phyloP scores from a whole-genome alignment of 2,329 filamentous ascomycete species.

The Parastagonospora nodorum region DNA sequence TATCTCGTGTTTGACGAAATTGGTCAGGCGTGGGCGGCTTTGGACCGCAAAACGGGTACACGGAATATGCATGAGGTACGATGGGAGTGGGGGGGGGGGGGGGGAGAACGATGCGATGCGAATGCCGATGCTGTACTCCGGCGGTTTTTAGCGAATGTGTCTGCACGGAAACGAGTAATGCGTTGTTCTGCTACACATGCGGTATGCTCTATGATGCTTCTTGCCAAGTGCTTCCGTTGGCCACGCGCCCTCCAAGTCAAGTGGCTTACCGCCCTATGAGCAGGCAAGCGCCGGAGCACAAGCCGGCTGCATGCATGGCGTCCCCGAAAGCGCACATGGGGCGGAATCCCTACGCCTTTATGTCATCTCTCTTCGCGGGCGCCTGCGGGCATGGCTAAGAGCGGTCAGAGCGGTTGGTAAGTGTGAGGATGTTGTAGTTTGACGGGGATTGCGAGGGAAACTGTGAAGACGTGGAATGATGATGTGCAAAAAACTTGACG shows the following conservation, averaged over 20 bases:
- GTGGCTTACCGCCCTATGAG: not conserved
- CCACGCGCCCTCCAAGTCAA: not conserved
- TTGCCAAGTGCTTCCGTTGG: too few species aligned
- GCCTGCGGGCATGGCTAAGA: constrained; percentile 6
- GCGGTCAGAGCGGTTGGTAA: not conserved
- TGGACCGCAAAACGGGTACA: constrained; percentile 6
- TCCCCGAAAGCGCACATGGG: constrained; percentile 1
- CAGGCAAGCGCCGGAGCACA: constrained; percentile 5
- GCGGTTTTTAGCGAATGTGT: too few species aligned
- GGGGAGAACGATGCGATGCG: not conserved
- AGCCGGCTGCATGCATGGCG: constrained; percentile 9
- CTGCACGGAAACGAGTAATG: too few species aligned
- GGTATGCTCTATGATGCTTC: too few species aligned
- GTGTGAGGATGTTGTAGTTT: not conserved
- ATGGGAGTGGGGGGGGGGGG: not conserved
- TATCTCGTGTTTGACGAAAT: constrained; percentile 1
- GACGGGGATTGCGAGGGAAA: not conserved
- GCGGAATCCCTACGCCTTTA: constrained; percentile 1
- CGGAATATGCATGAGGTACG: constrained; percentile 4
- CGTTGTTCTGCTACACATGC: too few species aligned
- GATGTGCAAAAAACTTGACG: too few species aligned
- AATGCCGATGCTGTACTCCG: too few species aligned
- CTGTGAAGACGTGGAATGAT: not conserved
- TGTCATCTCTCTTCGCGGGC: not conserved
- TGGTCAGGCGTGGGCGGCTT: not conserved